Conservation (phyloP, 2,329 filamentous ascomycete species). For the Aspergillus amoenus region DNA sequence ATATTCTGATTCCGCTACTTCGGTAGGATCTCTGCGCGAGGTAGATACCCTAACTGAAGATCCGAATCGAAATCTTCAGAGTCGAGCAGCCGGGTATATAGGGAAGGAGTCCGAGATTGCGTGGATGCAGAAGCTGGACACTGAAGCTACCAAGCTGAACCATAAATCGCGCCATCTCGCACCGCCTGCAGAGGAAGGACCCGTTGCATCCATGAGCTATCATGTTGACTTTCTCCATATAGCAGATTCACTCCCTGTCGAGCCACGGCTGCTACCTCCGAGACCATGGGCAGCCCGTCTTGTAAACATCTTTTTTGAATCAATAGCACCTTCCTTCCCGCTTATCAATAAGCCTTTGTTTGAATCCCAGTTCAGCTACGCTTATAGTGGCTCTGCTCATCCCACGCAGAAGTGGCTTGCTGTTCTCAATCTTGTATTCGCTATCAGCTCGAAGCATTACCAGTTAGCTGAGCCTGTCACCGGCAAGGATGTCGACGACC, state of each 20-base stretch:
- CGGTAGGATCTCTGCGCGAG: not conserved
- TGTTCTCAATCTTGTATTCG: slow-evolving; percentile 43
- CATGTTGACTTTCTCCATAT: slow-evolving; percentile 2
- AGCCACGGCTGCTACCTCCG: not conserved
- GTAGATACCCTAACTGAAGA: slow-evolving; percentile 4
- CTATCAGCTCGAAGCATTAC: slow-evolving; percentile 38
- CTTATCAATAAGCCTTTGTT: slow-evolving; percentile 40
- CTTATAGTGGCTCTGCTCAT: slow-evolving; percentile 19
- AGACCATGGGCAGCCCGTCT: slow-evolving; percentile 32
- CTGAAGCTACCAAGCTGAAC: not conserved
- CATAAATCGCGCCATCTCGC: too few relatives aligned
- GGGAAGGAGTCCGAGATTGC: slow-evolving; percentile 5
- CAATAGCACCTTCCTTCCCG: slow-evolving; percentile 41
- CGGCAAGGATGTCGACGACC: slow-evolving; percentile 3
- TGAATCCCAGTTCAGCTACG: slow-evolving; percentile 30
- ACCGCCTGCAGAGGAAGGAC: not conserved
- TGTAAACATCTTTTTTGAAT: slow-evolving; percentile 37
- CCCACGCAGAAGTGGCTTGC: slow-evolving; percentile 39
- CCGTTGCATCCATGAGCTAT: not conserved
- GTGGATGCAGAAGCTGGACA: slow-evolving; percentile 5
- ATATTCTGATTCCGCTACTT: not conserved
- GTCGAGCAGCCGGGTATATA: slow-evolving; percentile 5
- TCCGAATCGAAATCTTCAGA: not conserved
- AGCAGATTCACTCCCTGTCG: not conserved
- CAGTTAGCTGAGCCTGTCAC: slow-evolving; percentile 17